Evolutionary conservation across 352 stramenopile genomes (phyloP).

Genomic region (Phytophthora citrophthora): DNA sequence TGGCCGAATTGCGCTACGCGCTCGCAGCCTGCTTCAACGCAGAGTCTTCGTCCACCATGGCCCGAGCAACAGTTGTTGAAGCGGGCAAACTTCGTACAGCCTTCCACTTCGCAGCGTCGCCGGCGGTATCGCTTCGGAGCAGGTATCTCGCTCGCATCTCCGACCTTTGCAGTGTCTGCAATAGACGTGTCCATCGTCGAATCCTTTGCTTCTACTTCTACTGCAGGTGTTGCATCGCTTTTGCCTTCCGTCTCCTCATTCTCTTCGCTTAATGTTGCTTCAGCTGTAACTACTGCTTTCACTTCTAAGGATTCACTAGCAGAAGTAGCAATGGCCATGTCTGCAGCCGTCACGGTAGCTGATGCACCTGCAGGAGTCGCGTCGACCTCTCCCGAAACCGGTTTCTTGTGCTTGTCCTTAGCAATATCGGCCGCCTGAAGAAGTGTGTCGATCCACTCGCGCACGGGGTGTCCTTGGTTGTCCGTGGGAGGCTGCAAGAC

Average conservation of each 20-base stretch:
- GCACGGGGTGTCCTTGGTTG: conserved; percentile 44
- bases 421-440: conserved; percentile 79
- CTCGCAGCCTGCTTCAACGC: conserved; percentile 67
- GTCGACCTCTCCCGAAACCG: conserved; percentile 10
- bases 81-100: conserved; percentile 79
- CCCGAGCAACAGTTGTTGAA: conserved; percentile 82
- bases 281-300: conserved; percentile 1
- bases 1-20: conserved; percentile 81
- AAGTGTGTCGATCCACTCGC: conserved; percentile 83
- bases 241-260: conserved; percentile 8
- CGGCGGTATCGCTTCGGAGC: conserved; percentile 67
- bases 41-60: conserved; percentile 75
- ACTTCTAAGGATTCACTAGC: not conserved
- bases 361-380: conserved; percentile 5
- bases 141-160: not conserved
- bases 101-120: conserved; percentile 66
- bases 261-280: conserved; percentile 3
- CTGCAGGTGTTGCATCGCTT: not conserved
- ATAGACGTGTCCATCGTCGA: not conserved
- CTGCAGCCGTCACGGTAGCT: not conserved
- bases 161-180: conserved; percentile 2
- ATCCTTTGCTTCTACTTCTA: conserved; percentile 14
- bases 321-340: not conserved
- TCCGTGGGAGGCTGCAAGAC: conserved; percentile 16
- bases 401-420: conserved; percentile 56